phyloP scores from a whole-genome alignment of 1,139 yeast species.

The Geotrichum fermentans region DNA sequence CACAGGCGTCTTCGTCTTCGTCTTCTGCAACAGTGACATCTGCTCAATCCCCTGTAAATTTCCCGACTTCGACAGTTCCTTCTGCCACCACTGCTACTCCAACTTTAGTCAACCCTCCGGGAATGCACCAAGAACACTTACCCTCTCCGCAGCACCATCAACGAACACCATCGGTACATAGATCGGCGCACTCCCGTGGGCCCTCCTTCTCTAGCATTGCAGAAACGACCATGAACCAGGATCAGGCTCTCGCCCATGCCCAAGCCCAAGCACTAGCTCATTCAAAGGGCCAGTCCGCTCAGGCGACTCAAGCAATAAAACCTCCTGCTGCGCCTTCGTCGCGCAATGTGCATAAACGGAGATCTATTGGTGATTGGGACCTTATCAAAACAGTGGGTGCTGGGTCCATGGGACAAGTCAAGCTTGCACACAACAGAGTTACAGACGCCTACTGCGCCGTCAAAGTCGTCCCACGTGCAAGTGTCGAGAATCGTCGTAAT shows the following conservation, averaged over 20 bases:
- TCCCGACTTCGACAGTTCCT: neutral
- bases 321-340: constrained; percentile 8
- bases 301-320: constrained; percentile 2
- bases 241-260: constrained; percentile 4
- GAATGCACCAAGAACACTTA: neutral
- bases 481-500: constrained; percentile 46
- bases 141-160: neutral
- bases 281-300: neutral
- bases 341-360: constrained; percentile 45
- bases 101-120: neutral
- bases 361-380: constrained; percentile 95
- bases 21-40: constrained; percentile 3
- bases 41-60: neutral
- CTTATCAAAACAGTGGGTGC: constrained; percentile 94
- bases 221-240: neutral
- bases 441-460: constrained; percentile 77
- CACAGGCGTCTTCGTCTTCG: constrained; percentile 3
- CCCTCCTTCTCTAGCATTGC: constrained; percentile 2
- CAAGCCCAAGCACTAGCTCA: constrained; percentile 7
- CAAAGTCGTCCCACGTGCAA: constrained; percentile 56
- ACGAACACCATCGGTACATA: neutral
- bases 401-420: constrained; percentile 98
- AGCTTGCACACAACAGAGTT: constrained; percentile 77
- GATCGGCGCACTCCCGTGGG: constrained; percentile 1
- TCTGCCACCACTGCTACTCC: neutral